These are phyloP conservation scores for Ogataea degrootiae DNA, from an alignment of 805 yeast species.

Conservation along the genomic window DNA sequence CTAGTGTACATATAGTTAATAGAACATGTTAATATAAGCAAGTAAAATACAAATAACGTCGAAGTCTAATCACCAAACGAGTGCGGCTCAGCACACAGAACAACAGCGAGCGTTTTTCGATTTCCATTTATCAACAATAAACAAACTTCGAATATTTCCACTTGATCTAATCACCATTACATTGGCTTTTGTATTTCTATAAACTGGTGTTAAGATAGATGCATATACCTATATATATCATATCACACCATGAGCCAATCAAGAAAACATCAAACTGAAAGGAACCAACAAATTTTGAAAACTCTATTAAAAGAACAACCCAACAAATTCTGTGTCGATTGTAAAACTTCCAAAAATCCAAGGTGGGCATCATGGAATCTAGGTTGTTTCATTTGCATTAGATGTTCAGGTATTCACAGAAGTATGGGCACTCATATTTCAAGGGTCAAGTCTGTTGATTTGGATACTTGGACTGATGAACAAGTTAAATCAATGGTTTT, in stretches of 20 bases:
- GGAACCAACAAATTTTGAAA: conserved; percentile 67
- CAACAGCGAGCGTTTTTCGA: too few relatives aligned
- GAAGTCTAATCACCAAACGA: too few relatives aligned
- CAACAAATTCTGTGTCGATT: conserved; percentile 84
- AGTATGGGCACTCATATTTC: conserved; percentile 95
- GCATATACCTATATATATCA: background rate
- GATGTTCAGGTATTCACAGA: conserved; percentile 95
- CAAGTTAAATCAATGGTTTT: conserved; percentile 75
- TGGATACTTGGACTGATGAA: conserved; percentile 95
- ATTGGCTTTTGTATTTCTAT: too few relatives aligned
- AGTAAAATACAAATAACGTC: too few relatives aligned
- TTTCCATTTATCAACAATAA: too few relatives aligned
- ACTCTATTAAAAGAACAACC: conserved; percentile 71
- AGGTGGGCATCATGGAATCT: conserved; percentile 98
- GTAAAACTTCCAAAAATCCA: conserved; percentile 85
- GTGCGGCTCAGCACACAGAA: too few relatives aligned
- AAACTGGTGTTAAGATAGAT: background rate
- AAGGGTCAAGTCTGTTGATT: conserved; percentile 86
- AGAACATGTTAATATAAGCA: too few relatives aligned
- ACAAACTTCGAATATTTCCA: too few relatives aligned
- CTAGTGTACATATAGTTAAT: conserved; percentile 1
- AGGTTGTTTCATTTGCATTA: conserved; percentile 88
- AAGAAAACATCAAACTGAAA: conserved; percentile 31
- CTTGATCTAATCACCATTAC: too few relatives aligned
- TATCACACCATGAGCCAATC: background rate